phyloP scores from a whole-genome alignment of 441 rosid species.

The Lepidium campestre region DNA sequence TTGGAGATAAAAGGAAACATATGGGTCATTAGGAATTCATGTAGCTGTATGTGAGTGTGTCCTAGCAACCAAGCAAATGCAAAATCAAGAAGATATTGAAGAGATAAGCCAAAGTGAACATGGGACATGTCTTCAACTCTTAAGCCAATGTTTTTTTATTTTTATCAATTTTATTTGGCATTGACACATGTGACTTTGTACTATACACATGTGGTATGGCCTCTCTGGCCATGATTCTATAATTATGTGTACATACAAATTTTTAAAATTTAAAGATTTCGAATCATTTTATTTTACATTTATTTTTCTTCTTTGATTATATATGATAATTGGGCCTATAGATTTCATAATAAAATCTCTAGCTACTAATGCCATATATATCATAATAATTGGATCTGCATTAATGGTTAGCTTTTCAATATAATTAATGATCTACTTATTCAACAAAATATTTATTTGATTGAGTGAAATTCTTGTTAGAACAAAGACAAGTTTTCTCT shows the following conservation, averaged over 20 bases:
- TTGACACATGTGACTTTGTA: constrained; percentile 28
- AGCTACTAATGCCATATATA: background rate
- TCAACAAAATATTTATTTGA: background rate
- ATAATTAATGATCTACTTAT: background rate
- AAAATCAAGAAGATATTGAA: constrained; percentile 22
- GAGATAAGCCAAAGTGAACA: constrained; percentile 32
- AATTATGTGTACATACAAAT: constrained; percentile 1
- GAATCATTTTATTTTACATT: background rate
- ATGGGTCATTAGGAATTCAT: constrained; percentile 30
- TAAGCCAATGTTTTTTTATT: constrained; percentile 18
- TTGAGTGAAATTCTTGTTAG: background rate
- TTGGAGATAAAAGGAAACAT: constrained; percentile 22
- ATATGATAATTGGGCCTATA: background rate
- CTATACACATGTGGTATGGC: constrained; percentile 31
- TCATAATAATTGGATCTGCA: constrained; percentile 21
- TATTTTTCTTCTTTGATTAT: background rate
- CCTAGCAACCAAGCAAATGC: constrained; percentile 32
- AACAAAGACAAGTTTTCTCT: background rate
- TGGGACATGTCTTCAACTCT: constrained; percentile 26
- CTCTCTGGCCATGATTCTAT: constrained; percentile 32
- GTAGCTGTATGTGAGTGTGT: constrained; percentile 21
- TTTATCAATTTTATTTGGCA: constrained; percentile 7
- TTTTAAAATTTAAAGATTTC: background rate
- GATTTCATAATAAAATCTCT: constrained; percentile 19
- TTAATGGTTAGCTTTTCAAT: constrained; percentile 13